Percentiles rank a stretch among this genome's conserved stretches.
These are phyloP conservation scores for Entamoeba moshkovskii DNA, from an alignment of 208 protist genomes.

Conservation along the genomic window DNA sequence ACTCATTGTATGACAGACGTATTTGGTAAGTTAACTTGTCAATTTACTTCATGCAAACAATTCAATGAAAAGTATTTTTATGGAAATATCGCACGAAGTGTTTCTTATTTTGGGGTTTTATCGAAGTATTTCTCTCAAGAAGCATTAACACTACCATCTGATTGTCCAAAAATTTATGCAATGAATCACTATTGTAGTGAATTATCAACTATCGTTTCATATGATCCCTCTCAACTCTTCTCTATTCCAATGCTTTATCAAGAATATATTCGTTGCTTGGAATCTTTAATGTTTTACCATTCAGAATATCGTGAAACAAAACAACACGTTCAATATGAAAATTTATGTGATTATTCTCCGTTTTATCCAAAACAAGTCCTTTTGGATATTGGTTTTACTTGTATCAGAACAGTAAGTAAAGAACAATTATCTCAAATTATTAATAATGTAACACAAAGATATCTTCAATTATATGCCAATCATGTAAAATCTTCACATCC, in stretches of 20 bases:
- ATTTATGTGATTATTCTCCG: not conserved
- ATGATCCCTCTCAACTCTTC: not conserved
- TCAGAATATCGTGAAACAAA: not conserved
- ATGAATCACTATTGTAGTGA: not conserved
- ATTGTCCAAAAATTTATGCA: not conserved
- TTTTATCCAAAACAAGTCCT: not conserved
- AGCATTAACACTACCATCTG: not conserved
- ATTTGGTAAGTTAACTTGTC: not conserved
- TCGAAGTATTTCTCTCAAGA: not conserved
- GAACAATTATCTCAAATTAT: not conserved
- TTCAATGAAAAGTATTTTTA: not conserved
- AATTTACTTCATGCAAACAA: not conserved
- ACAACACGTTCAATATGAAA: not conserved
- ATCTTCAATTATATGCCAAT: not conserved
- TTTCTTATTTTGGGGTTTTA: not conserved
- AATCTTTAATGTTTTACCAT: not conserved
- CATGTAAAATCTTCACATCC: not conserved
- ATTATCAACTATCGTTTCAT: not conserved
- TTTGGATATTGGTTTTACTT: not conserved
- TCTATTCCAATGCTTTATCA: not conserved
- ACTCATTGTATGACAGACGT: not conserved
- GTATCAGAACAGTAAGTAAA: not conserved
- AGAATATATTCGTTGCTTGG: not conserved
- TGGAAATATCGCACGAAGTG: not conserved
- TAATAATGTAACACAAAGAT: not conserved